These are phyloP conservation scores for Arabidopsis hybrid DNA, from an alignment of 441 rosid species.

Conservation along the genomic window DNA sequence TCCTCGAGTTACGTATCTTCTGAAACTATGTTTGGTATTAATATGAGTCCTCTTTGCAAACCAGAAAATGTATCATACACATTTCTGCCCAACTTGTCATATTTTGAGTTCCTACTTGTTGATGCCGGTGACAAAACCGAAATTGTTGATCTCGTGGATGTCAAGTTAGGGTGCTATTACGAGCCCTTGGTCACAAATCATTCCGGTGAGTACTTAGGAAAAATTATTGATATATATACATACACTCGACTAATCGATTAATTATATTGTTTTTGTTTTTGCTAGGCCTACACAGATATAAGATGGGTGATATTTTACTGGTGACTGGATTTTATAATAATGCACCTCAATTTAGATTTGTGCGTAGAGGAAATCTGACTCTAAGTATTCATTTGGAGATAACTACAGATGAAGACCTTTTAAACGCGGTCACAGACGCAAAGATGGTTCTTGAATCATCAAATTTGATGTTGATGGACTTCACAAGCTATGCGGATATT, in stretches of 20 bases:
- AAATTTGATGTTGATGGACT: slow-evolving; percentile 60
- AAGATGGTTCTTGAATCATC: slow-evolving; percentile 55
- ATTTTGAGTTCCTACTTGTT: slow-evolving; percentile 64
- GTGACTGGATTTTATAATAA: slow-evolving; percentile 65
- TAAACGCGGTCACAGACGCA: slow-evolving; percentile 53
- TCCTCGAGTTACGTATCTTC: slow-evolving; percentile 64
- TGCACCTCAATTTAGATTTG: slow-evolving; percentile 65
- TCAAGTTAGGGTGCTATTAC: slow-evolving; percentile 63
- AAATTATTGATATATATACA: background rate
- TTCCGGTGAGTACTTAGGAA: slow-evolving; percentile 47
- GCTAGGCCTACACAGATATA: slow-evolving; percentile 33
- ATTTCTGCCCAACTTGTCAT: slow-evolving; percentile 59
- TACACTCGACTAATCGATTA: background rate
- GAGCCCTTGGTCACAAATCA: slow-evolving; percentile 68
- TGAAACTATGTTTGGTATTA: slow-evolving; percentile 65
- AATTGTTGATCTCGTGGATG: slow-evolving; percentile 65
- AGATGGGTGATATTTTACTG: slow-evolving; percentile 61
- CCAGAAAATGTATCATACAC: slow-evolving; percentile 67
- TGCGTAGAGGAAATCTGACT: slow-evolving; percentile 59
- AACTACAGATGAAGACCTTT: slow-evolving; percentile 51
- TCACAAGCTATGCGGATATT: slow-evolving; percentile 72
- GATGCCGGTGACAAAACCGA: slow-evolving; percentile 45
- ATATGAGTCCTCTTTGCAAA: slow-evolving; percentile 57
- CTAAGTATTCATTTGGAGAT: slow-evolving; percentile 63
- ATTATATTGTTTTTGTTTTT: background rate